A percentile compares a stretch with the other conserved stretches of the same genome.
Conservation (phyloP, 208 protist species). For the Trypanosomatidae sp. region DNA sequence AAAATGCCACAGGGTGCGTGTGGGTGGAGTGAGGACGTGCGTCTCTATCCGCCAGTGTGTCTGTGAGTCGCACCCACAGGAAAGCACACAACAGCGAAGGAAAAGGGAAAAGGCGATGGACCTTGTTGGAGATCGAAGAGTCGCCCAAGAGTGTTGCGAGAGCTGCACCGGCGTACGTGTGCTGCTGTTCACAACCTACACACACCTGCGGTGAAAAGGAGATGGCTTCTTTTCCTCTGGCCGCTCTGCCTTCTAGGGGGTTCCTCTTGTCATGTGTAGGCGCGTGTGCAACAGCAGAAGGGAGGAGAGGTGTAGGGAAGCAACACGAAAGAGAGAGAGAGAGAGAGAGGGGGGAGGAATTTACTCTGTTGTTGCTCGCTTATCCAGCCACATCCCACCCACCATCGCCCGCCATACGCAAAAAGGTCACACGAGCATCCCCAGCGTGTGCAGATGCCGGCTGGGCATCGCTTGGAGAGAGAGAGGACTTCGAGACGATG, state of each 20-base stretch:
- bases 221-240: background rate
- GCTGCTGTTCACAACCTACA: background rate
- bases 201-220: background rate
- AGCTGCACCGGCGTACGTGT: background rate
- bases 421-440: background rate
- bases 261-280: background rate
- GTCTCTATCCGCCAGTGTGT: background rate
- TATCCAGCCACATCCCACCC: too few relatives aligned
- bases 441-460: background rate
- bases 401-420: background rate
- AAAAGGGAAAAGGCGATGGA: background rate
- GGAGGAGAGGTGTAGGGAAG: background rate
- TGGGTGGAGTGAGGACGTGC: background rate
- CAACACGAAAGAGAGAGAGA: background rate
- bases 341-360: background rate
- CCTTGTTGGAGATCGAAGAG: background rate
- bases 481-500: background rate
- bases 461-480: background rate
- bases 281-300: background rate
- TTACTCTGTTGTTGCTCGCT: too few relatives aligned
- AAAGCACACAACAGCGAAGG: constrained; percentile 9
- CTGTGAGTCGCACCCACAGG: background rate
- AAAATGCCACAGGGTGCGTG: background rate
- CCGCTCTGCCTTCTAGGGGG: background rate
- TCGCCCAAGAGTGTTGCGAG: background rate